These are phyloP conservation scores for Pichia sp. DNA, from an alignment of 1,139 yeast species.

Conservation along the genomic window DNA sequence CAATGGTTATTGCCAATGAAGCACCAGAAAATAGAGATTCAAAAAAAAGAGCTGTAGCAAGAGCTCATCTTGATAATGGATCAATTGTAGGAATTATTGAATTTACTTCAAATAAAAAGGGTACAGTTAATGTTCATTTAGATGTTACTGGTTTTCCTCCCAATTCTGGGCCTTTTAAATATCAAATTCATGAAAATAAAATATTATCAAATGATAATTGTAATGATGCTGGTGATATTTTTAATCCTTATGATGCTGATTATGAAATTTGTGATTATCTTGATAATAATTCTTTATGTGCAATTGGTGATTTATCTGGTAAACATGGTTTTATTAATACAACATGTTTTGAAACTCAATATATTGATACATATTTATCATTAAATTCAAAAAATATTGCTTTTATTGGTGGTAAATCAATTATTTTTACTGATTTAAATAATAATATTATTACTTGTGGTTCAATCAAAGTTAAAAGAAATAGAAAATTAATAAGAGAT, in stretches of 20 bases:
- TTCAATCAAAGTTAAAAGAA: constrained; percentile 23
- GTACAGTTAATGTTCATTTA: constrained; percentile 46
- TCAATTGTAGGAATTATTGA: constrained; percentile 30
- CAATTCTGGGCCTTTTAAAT: constrained; percentile 50
- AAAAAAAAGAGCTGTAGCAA: constrained; percentile 25
- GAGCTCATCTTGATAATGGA: constrained; percentile 31
- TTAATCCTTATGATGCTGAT: constrained; percentile 45
- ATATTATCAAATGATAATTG: constrained; percentile 44
- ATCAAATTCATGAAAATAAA: constrained; percentile 47
- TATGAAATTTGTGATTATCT: constrained; percentile 29
- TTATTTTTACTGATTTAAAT: constrained; percentile 47
- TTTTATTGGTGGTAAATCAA: constrained; percentile 44
- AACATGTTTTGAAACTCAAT: constrained; percentile 49
- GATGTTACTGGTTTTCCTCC: constrained; percentile 53
- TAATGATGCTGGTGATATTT: constrained; percentile 43
- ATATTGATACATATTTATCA: constrained; percentile 48
- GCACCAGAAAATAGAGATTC: constrained; percentile 29
- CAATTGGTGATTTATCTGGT: constrained; percentile 58
- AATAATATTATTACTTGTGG: constrained; percentile 51
- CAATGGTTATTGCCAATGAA: constrained; percentile 18
- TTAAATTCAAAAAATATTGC: constrained; percentile 44
- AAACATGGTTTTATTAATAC: constrained; percentile 55
- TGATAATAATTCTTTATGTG: constrained; percentile 46
- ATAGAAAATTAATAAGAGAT: constrained; percentile 9
- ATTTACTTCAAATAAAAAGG: constrained; percentile 29